phyloP scores from a whole-genome alignment of 306 rosid genomes.

The Alnus glutinosa region DNA sequence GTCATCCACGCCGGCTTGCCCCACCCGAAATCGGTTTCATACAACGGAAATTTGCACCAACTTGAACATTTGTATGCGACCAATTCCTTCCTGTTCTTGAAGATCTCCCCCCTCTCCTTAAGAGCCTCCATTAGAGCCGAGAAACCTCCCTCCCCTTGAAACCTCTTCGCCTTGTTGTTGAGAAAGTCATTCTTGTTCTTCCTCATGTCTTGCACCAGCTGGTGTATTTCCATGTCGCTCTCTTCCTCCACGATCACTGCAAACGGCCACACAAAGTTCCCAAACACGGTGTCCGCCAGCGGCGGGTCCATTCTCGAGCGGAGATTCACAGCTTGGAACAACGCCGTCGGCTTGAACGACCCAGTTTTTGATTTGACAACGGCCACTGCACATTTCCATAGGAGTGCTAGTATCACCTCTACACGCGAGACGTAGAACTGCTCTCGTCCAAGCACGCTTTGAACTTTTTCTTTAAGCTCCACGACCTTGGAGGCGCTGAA shows the following conservation, averaged over 20 bases:
- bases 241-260: conserved; percentile 40
- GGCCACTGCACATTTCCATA: conserved; percentile 42
- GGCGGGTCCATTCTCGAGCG: conserved; percentile 41
- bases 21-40: conserved; percentile 45
- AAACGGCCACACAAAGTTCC: conserved; percentile 52
- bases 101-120: conserved; percentile 32
- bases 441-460: background rate
- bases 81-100: conserved; percentile 3
- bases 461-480: conserved; percentile 32
- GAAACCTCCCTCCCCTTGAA: conserved; percentile 37
- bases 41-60: conserved; percentile 46
- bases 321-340: conserved; percentile 55
- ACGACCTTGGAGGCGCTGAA: conserved; percentile 27
- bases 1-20: conserved; percentile 41
- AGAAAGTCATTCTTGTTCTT: conserved; percentile 28
- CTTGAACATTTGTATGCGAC: conserved; percentile 42
- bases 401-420: conserved; percentile 41
- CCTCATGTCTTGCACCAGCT: conserved; percentile 40
- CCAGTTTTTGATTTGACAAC: conserved; percentile 1
- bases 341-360: conserved; percentile 32
- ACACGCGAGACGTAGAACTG: conserved; percentile 37
- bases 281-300: conserved; percentile 28
- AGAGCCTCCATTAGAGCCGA: conserved; percentile 35
- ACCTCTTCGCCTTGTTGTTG: conserved; percentile 22
- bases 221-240: conserved; percentile 28